phyloP scores from a whole-genome alignment of 2,329 filamentous ascomycete genomes.

The Aphanocladium album region DNA sequence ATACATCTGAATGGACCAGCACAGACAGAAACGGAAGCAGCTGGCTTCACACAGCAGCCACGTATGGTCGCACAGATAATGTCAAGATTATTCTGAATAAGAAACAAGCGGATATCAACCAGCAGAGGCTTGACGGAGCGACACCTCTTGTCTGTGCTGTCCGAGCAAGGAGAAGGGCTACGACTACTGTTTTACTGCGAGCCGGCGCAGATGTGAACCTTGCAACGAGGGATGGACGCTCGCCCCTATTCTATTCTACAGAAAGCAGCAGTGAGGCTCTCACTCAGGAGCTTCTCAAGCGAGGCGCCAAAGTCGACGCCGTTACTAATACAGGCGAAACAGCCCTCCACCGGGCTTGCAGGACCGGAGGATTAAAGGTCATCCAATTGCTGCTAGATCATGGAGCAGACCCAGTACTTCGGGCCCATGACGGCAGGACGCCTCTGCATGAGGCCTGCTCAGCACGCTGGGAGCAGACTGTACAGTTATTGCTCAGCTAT shows the following conservation, averaged over 20 bases:
- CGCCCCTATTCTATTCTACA: not conserved
- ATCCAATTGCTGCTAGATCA: not conserved
- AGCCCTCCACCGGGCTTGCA: not conserved
- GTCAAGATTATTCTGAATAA: not conserved
- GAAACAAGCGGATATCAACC: not conserved
- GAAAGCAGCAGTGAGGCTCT: not conserved
- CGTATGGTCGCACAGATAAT: not conserved
- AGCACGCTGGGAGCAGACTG: not conserved
- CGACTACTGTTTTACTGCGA: not conserved
- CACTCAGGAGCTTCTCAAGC: not conserved
- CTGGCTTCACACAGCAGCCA: constrained; percentile 2
- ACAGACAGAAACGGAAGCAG: not conserved
- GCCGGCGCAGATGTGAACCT: constrained; percentile 4
- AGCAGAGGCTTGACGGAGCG: not conserved
- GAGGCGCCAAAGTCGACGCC: not conserved
- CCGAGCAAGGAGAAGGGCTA: not conserved
- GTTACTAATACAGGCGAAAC: not conserved
- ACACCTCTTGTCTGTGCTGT: not conserved
- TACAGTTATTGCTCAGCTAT: not conserved
- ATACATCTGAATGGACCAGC: not conserved
- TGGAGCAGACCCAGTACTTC: not conserved
- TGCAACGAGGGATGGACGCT: not conserved
- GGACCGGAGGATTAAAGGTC: not conserved
- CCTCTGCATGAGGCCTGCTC: not conserved
- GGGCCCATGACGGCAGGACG: not conserved